These are phyloP conservation scores for Seiridium cupressi DNA, from an alignment of 2,329 filamentous ascomycete genomes.

Conservation along the genomic window DNA sequence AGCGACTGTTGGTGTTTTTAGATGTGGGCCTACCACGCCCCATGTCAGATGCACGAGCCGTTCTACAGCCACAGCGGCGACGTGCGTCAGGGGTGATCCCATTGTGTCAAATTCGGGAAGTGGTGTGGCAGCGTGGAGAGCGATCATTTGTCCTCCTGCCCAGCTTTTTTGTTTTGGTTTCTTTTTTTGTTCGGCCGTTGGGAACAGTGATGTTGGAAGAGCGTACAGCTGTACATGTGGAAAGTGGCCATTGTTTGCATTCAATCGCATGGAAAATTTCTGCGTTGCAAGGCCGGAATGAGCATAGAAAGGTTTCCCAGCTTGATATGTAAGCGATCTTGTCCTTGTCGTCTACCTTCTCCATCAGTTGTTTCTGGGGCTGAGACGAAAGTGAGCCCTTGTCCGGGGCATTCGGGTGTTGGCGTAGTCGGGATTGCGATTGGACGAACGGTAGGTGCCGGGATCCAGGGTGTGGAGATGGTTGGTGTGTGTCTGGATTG, in stretches of 20 bases:
- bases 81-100: slow-evolving; percentile 1
- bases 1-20: not conserved
- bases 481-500: slow-evolving; percentile 4
- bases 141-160: not conserved
- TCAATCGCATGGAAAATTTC: too few species aligned
- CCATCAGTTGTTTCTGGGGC: not conserved
- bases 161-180: not conserved
- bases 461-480: slow-evolving; percentile 4
- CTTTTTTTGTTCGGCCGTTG: too few species aligned
- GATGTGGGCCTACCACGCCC: not conserved
- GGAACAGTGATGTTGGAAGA: too few species aligned
- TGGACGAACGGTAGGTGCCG: not conserved
- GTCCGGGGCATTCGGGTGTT: slow-evolving; percentile 4
- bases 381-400: not conserved
- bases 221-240: too few species aligned
- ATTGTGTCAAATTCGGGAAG: not conserved
- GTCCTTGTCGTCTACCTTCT: too few species aligned
- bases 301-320: too few species aligned
- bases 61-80: not conserved
- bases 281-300: too few species aligned
- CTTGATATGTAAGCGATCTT: too few species aligned
- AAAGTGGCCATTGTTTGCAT: too few species aligned
- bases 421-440: not conserved
- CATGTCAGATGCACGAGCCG: not conserved
- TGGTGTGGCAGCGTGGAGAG: not conserved